These are phyloP conservation scores for Teunomyces panamensis DNA, from an alignment of 805 yeast genomes.

Conservation along the genomic window DNA sequence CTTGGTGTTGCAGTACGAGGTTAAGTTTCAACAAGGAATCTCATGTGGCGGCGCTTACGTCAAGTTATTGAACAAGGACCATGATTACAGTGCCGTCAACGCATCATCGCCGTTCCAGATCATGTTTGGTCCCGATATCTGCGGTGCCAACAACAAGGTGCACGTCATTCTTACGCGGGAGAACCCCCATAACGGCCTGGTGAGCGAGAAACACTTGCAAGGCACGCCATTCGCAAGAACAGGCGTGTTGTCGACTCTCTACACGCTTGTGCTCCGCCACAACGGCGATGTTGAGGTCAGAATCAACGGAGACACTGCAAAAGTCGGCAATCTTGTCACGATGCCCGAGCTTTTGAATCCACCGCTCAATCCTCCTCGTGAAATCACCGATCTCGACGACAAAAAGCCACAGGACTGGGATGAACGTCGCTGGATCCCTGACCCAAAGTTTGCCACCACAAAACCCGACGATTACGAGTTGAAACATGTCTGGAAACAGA, in stretches of 20 bases:
- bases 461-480: conserved; percentile 91
- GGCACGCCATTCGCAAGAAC: conserved; percentile 66
- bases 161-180: conserved; percentile 69
- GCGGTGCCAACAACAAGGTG: conserved; percentile 77
- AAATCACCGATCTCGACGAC: conserved; percentile 55
- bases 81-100: conserved; percentile 48
- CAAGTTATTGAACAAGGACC: conserved; percentile 57
- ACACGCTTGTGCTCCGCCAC: conserved; percentile 70
- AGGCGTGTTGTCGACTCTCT: conserved; percentile 59
- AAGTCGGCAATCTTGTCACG: conserved; percentile 65
- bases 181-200: conserved; percentile 51
- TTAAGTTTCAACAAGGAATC: conserved; percentile 74
- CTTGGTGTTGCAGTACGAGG: conserved; percentile 85
- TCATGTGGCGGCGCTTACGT: conserved; percentile 89
- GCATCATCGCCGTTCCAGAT: conserved; percentile 73
- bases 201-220: conserved; percentile 66
- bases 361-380: conserved; percentile 61
- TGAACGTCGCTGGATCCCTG: conserved; percentile 63
- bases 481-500: conserved; percentile 51
- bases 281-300: conserved; percentile 74
- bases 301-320: conserved; percentile 71
- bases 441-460: conserved; percentile 48
- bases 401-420: conserved; percentile 81
- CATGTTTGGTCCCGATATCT: conserved; percentile 94
- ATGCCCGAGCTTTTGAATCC: conserved; percentile 57